Percentiles rank a stretch among this genome's conserved stretches.
Conservation (phyloP, 225 moss, liverwort and hornwort species). For the Polytrichum commune region DNA sequence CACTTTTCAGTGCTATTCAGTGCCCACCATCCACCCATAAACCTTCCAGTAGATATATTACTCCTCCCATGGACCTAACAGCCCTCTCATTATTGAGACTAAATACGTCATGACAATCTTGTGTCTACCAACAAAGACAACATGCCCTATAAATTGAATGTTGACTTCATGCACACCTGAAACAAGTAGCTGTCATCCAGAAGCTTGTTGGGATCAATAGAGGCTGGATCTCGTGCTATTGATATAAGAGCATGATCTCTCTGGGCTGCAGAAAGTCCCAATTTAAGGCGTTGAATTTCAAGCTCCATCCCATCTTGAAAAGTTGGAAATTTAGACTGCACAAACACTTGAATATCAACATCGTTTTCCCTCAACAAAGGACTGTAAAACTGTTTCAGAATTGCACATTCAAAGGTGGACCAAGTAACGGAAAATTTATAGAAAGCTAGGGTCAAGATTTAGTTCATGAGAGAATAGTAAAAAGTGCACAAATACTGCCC, state of each 20-base stretch:
- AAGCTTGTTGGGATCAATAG: constrained; percentile 80
- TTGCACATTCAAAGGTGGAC: too few relatives aligned
- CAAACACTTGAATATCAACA: background rate
- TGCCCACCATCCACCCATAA: too few relatives aligned
- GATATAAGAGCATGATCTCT: constrained; percentile 78
- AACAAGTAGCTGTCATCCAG: constrained; percentile 37
- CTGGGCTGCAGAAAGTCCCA: constrained; percentile 79
- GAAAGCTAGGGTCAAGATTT: background rate
- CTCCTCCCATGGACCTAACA: too few relatives aligned
- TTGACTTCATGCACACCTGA: constrained; percentile 45
- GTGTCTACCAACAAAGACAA: too few relatives aligned
- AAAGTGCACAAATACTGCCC: background rate
- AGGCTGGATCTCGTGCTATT: constrained; percentile 82
- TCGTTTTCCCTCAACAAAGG: too few relatives aligned
- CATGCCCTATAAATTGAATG: too few relatives aligned
- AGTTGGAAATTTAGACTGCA: constrained; percentile 52
- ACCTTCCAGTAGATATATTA: too few relatives aligned
- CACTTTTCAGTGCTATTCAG: too few relatives aligned
- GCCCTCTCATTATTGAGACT: too few relatives aligned
- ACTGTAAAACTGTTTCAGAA: too few relatives aligned
- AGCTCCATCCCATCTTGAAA: constrained; percentile 84
- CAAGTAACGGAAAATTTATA: too few relatives aligned
- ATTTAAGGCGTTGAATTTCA: constrained; percentile 72
- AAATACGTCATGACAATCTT: too few relatives aligned
- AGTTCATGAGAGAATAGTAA: background rate